Conservation (phyloP, 179 eudicot species). For the Pouteria campechiana region DNA sequence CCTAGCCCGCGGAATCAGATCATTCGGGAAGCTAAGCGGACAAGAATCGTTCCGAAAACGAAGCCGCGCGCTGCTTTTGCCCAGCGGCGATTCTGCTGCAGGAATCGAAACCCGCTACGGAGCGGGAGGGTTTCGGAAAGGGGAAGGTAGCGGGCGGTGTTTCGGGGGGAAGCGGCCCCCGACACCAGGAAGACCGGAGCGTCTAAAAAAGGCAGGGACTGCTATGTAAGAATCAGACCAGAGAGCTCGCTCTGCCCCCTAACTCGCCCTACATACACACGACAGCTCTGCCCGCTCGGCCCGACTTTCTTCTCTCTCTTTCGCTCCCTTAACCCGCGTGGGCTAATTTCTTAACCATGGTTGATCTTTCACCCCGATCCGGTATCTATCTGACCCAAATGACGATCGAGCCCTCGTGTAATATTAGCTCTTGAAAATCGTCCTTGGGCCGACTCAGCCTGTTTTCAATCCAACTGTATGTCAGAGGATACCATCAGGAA, state of each 20-base stretch:
- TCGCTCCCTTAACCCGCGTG: background rate
- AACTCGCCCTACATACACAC: conserved; percentile 23
- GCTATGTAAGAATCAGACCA: conserved; percentile 53
- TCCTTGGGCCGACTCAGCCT: no score
- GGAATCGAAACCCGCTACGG: background rate
- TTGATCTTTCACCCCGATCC: background rate
- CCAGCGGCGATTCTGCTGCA: conserved; percentile 21
- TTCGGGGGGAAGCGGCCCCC: conserved; percentile 1
- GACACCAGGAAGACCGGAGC: conserved; percentile 9
- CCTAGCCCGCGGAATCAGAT: background rate
- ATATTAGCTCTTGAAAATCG: no score
- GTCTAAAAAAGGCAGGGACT: conserved; percentile 21
- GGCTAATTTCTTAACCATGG: background rate
- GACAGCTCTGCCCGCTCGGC: conserved; percentile 8
- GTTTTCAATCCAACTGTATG: no score
- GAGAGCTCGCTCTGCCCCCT: conserved; percentile 54
- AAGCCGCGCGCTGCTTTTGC: background rate
- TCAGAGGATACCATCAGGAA: no score
- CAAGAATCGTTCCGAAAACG: background rate
- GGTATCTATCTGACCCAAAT: conserved; percentile 2
- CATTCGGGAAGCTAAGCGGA: background rate
- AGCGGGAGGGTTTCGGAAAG: conserved; percentile 6
- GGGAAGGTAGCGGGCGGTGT: conserved; percentile 1
- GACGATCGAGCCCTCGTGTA: no score
- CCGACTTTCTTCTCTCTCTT: conserved; percentile 15